phyloP scores from a whole-genome alignment of 1,284 basidiomycete species.

The Trametes versicolor region DNA sequence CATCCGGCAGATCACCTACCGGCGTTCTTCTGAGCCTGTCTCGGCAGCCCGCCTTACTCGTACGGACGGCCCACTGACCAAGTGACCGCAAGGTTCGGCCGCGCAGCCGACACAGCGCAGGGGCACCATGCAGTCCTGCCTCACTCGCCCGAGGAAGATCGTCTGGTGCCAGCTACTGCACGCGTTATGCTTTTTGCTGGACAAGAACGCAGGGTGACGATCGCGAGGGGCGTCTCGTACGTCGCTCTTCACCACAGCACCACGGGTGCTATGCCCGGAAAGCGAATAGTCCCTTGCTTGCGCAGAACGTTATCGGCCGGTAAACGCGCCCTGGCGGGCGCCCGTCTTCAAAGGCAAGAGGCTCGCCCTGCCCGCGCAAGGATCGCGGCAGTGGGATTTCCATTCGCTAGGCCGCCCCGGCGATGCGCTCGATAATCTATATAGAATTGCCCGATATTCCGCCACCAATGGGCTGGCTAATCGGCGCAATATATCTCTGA shows the following conservation, averaged over 20 bases:
- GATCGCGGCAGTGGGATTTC: background rate
- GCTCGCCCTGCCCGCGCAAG: background rate
- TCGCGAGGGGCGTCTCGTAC: background rate
- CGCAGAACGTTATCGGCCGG: background rate
- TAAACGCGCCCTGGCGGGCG: background rate
- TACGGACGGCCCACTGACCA: background rate
- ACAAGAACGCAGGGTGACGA: background rate
- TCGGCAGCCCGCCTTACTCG: slow-evolving; percentile 1
- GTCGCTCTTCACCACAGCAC: background rate
- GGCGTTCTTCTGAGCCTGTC: background rate
- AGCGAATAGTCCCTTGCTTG: background rate
- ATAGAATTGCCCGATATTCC: background rate
- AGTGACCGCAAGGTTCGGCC: background rate
- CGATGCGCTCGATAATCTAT: background rate
- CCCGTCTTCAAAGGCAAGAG: background rate
- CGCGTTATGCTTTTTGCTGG: background rate
- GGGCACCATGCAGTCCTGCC: background rate
- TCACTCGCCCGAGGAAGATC: background rate
- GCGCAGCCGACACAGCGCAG: background rate
- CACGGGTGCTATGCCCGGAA: background rate
- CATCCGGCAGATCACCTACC: background rate
- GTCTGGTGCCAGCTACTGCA: background rate
- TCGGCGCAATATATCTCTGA: background rate
- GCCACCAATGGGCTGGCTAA: background rate
- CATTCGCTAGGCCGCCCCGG: background rate